Evolutionary conservation across 345 rosid species (phyloP).

Genomic region (Hypericum androsaemum): DNA sequence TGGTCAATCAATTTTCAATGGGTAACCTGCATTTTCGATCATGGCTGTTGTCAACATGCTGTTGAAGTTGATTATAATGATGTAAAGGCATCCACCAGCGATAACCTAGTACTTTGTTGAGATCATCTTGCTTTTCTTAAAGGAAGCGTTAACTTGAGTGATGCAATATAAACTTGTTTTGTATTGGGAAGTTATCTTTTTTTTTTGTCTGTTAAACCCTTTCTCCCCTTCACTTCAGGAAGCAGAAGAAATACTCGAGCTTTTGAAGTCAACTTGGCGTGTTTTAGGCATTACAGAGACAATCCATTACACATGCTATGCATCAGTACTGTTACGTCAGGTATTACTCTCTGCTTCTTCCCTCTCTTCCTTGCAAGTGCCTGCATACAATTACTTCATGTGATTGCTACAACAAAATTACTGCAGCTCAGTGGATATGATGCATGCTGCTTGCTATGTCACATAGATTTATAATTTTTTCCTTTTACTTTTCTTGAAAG

Average conservation of each 20-base stretch:
- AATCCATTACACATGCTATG: conserved; percentile 83
- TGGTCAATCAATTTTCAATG: too few relatives aligned
- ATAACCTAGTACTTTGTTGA: too few relatives aligned
- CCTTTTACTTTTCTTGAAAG: background rate
- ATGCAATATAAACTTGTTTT: too few relatives aligned
- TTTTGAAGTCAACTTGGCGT: conserved; percentile 91
- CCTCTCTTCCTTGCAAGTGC: background rate
- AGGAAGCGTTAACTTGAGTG: too few relatives aligned
- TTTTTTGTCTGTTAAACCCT: background rate
- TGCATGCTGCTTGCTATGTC: too few relatives aligned
- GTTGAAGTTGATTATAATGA: too few relatives aligned
- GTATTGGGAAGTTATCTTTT: too few relatives aligned
- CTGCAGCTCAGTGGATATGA: background rate
- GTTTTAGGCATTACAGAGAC: conserved; percentile 93
- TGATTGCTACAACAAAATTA: background rate
- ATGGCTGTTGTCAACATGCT: too few relatives aligned
- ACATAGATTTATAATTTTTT: background rate
- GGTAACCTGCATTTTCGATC: too few relatives aligned
- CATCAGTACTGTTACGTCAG: conserved; percentile 92
- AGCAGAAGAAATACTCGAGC: conserved; percentile 97
- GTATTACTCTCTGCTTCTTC: conserved; percentile 24
- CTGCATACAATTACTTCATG: background rate
- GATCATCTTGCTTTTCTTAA: too few relatives aligned
- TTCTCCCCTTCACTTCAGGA: conserved; percentile 36
- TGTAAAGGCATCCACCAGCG: too few relatives aligned